phyloP scores from a whole-genome alignment of 192 early-diverging fungal genomes.

The Coemansia sp. region DNA sequence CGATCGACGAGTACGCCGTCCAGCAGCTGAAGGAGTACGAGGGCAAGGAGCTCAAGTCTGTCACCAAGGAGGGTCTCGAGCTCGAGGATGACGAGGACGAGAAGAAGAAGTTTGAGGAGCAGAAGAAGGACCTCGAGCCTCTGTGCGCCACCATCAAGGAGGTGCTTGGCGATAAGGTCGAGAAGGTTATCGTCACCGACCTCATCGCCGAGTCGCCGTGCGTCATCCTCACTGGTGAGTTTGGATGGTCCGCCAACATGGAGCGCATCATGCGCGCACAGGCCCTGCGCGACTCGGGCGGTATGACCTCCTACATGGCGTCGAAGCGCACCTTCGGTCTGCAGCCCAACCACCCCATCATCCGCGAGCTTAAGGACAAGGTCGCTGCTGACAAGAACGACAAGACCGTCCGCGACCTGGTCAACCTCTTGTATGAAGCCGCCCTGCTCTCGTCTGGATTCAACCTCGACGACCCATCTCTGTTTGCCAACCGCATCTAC shows the following conservation, averaged over 20 bases:
- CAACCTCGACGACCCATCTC: constrained; percentile 92
- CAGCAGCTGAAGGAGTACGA: constrained; percentile 99
- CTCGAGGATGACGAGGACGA: constrained; percentile 98
- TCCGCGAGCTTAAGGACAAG: constrained; percentile 93
- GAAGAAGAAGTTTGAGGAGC: constrained; percentile 93
- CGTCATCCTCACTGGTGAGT: constrained; percentile 98
- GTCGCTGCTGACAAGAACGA: constrained; percentile 95
- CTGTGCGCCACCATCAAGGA: constrained; percentile 96
- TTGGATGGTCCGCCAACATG: constrained; percentile 99
- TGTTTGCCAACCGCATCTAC: constrained; percentile 94
- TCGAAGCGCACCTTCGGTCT: constrained; percentile 99
- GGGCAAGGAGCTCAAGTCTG: constrained; percentile 97
- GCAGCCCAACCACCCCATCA: constrained; percentile 94
- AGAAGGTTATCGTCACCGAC: constrained; percentile 93
- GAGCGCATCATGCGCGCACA: constrained; percentile 99
- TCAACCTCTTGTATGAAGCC: constrained; percentile 93
- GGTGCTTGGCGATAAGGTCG: constrained; percentile 97
- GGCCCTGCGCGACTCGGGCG: constrained; percentile 95
- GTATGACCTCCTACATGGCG: constrained; percentile 99
- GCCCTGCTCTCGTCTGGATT: constrained; percentile 96
- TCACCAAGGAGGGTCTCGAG: constrained; percentile 99
- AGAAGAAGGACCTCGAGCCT: constrained; percentile 88
- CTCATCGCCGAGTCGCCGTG: constrained; percentile 97
- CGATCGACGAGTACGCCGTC: constrained; percentile 99
- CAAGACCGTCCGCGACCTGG: constrained; percentile 97